phyloP scores from a whole-genome alignment of 176 grass and related monocot species.

The Lolium multiflorum region DNA sequence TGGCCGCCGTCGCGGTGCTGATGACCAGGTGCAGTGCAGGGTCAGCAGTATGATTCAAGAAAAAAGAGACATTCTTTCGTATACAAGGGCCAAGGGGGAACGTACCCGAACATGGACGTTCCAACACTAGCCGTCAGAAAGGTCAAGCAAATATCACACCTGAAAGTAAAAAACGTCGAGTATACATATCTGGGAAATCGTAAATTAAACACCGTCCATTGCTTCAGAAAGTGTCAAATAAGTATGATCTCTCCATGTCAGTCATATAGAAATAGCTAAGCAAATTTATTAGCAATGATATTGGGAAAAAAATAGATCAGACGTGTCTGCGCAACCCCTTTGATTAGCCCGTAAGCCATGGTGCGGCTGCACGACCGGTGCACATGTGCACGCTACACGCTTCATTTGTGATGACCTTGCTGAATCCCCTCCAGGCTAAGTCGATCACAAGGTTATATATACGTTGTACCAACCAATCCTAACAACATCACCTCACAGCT shows the following conservation, averaged over 20 bases:
- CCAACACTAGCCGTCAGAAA: neutral
- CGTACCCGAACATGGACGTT: neutral
- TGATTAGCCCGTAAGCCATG: constrained; percentile 37
- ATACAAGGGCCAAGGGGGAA: neutral
- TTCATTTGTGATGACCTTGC: neutral
- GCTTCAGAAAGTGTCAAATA: no score
- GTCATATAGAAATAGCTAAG: no score
- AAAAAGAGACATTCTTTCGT: neutral
- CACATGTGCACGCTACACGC: neutral
- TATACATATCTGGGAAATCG: no score
- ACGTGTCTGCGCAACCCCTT: neutral
- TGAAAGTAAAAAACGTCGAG: neutral
- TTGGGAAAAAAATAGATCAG: no score
- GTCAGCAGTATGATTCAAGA: constrained; percentile 14
- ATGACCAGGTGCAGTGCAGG: constrained; percentile 25
- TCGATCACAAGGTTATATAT: constrained; percentile 26
- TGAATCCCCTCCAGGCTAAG: neutral
- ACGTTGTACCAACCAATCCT: neutral
- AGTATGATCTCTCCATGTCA: no score
- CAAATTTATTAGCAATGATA: no score
- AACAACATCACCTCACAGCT: no score
- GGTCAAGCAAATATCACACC: neutral
- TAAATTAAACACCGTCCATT: no score
- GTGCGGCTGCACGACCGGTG: neutral
- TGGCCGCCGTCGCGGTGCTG: neutral